phyloP scores from a whole-genome alignment of 2,329 filamentous ascomycete genomes.

The Coniochaeta pulveracea region DNA sequence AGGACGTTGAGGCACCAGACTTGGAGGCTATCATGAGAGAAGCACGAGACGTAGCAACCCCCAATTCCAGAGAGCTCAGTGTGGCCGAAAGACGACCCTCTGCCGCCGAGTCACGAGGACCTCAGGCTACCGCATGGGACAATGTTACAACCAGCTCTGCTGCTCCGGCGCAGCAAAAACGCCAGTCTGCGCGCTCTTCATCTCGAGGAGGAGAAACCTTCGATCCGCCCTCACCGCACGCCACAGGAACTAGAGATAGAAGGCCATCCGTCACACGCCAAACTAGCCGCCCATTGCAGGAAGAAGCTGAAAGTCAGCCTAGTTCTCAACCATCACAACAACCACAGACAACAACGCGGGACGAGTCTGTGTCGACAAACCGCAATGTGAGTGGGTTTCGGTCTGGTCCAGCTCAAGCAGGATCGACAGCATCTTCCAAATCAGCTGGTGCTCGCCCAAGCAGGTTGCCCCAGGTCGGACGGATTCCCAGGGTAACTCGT shows the following conservation, averaged over 20 bases:
- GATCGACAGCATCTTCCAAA: too few species aligned
- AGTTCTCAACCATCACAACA: background rate
- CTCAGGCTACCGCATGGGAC: too few species aligned
- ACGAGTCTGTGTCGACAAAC: too few species aligned
- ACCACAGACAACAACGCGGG: background rate
- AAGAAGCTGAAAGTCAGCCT: background rate
- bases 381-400: too few species aligned
- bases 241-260: constrained; percentile 2
- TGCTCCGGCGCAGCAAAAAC: too few species aligned
- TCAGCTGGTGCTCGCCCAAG: constrained; percentile 33
- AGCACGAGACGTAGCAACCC: constrained; percentile 24
- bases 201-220: background rate
- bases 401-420: too few species aligned
- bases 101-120: background rate
- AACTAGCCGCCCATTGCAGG: background rate
- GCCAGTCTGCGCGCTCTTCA: background rate
- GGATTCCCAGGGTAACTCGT: constrained; percentile 74
- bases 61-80: background rate
- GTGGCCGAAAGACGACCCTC: background rate
- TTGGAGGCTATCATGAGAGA: constrained; percentile 38
- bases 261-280: constrained; percentile 7
- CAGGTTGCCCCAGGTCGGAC: constrained; percentile 68
- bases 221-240: background rate
- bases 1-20: constrained; percentile 26
- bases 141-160: too few species aligned